phyloP scores from a whole-genome alignment of 2,329 filamentous ascomycete species.

The Ophiostoma australiae region DNA sequence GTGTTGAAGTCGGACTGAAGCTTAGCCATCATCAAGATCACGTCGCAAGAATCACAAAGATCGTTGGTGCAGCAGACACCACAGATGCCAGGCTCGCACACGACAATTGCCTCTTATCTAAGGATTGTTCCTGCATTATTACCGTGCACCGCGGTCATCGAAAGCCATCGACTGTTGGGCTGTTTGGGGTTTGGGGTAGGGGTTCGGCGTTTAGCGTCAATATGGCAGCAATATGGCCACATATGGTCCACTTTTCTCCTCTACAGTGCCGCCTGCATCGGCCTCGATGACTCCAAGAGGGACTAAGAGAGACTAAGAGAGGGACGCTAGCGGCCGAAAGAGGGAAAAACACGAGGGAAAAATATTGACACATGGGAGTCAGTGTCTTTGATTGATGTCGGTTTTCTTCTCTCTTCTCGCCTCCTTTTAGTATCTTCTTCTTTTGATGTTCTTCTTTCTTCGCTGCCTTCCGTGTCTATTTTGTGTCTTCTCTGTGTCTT shows the following conservation, averaged over 20 bases:
- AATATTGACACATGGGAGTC: slow-evolving; percentile 8
- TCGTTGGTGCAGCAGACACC: background rate
- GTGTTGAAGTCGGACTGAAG: background rate
- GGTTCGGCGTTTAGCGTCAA: background rate
- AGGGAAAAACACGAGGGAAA: slow-evolving; percentile 13
- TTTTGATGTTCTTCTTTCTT: background rate
- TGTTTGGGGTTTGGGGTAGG: slow-evolving; percentile 1
- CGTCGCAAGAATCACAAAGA: background rate
- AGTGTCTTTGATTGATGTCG: background rate
- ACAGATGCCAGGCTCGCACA: background rate
- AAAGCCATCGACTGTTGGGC: background rate
- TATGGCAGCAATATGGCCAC: background rate
- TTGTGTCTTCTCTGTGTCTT: background rate
- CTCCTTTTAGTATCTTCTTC: background rate
- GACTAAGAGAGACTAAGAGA: background rate
- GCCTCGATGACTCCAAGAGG: slow-evolving; percentile 5
- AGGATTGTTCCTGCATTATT: slow-evolving; percentile 8
- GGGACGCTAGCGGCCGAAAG: slow-evolving; percentile 8
- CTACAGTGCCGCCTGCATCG: background rate
- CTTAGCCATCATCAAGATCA: too few species aligned
- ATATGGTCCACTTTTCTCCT: background rate
- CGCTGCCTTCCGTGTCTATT: too few species aligned
- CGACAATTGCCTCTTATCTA: background rate
- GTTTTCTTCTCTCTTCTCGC: background rate
- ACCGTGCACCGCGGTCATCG: background rate